phyloP scores from a whole-genome alignment of 768 basidiomycete species.

The Trametes elegans region DNA sequence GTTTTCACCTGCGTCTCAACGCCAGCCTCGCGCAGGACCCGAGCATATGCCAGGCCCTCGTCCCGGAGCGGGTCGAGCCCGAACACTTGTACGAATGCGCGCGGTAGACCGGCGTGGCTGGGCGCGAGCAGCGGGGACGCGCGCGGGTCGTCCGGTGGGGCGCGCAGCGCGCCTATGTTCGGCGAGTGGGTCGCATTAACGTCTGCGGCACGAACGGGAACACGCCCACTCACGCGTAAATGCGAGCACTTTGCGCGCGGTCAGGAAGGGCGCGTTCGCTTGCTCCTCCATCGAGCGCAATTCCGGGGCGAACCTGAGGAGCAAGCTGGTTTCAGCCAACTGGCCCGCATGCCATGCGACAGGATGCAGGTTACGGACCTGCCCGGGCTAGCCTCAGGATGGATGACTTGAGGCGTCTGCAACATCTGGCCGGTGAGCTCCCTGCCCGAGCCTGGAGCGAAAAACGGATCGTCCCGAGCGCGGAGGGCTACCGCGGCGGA shows the following conservation, averaged over 20 bases:
- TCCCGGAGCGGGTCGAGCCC: conserved; percentile 24
- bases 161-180: not conserved
- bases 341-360: not conserved
- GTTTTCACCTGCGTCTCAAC: conserved; percentile 6
- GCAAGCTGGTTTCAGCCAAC: not conserved
- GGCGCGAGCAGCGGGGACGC: conserved; percentile 9
- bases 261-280: conserved; percentile 8
- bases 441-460: conserved; percentile 2
- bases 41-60: conserved; percentile 19
- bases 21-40: conserved; percentile 16
- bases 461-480: conserved; percentile 24
- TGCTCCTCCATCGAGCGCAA: conserved; percentile 3
- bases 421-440: conserved; percentile 28
- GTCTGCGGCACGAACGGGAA: not conserved
- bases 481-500: conserved; percentile 22
- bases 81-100: conserved; percentile 14
- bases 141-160: conserved; percentile 1
- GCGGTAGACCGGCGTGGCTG: conserved; percentile 13
- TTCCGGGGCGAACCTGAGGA: not conserved
- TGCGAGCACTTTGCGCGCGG: conserved; percentile 2
- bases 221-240: not conserved
- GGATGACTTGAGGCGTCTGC: conserved; percentile 21
- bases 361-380: conserved; percentile 6
- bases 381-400: conserved; percentile 20
- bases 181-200: not conserved